Base-by-base conservation (phyloP, 2,329 filamentous ascomycete genomes). In the Apiospora pterosperma region DNA sequence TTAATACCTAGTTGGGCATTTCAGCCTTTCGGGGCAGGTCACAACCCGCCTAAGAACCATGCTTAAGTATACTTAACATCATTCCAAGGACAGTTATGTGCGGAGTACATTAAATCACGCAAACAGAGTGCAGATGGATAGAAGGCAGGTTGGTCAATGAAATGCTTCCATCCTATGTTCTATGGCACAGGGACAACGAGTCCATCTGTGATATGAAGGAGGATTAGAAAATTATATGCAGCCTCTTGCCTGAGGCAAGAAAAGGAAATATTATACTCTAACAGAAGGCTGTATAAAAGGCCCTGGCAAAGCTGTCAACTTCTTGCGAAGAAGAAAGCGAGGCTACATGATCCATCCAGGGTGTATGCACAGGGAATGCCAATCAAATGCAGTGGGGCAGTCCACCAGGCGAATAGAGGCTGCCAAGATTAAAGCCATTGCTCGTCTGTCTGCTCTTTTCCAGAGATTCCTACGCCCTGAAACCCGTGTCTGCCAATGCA, bases 191-290 rank as follows among this genome's bases (percentile, higher is more conserved):
- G 48, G 48, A 34, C 28, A 5, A n/a, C 28, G n/a, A 34, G 48
- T 55, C 48, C 25, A 5, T n/a, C 8, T 55, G 48, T 55, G 48
- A 55, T n/a, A 55, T 55, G 28, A 28, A 34, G 48, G 16, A n/a
- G 48, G 48, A 55, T 34, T 55, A 55, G 48, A 55, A 55, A 55
- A 55, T 19, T 55, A 55, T 55, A 34, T 55, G 48, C 28, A 34
- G 28, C 48, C 48, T 31, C 48, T 34, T 55, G 28, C 48, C 8
- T 28, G 25, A 55, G 48, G 48, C 48, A 55, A 34, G 21, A 36
- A 62, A 62, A 62, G 39, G 39, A 36, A 48, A 62, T 62, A 62
- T 62, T 62, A 62, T 62, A 62, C 39, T 62, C 28, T 31, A 42
- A 62, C 38, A 42, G n/a, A 39, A 48, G 41, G 36, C 36, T 41